Conservation (phyloP, 176 grass and related monocot genomes). For the Microstegium vimineum region DNA sequence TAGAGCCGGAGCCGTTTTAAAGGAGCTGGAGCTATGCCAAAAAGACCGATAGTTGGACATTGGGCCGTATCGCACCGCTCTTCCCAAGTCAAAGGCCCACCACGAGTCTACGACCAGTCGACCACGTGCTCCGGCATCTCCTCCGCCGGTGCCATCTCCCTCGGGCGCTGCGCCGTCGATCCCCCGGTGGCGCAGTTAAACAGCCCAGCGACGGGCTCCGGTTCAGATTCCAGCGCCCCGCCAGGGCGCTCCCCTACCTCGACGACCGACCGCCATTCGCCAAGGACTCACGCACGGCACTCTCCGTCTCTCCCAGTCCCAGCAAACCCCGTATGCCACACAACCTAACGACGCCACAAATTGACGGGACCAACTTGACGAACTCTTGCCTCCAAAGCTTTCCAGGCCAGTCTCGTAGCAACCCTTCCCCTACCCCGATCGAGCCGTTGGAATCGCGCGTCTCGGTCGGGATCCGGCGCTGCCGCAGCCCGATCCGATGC, state of each 20-base stretch:
- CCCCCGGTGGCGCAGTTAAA: neutral
- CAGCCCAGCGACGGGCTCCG: neutral
- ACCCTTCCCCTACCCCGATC: neutral
- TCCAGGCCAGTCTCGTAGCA: neutral
- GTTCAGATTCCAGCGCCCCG: neutral
- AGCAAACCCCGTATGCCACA: neutral
- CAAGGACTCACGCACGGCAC: neutral
- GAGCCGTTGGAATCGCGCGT: conserved; percentile 20
- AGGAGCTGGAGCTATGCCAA: no score
- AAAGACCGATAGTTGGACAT: no score
- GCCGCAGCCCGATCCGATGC: conserved; percentile 46
- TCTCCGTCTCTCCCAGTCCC: no score
- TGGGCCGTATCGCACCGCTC: neutral
- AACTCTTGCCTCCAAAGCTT: conserved; percentile 22
- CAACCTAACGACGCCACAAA: neutral
- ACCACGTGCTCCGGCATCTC: conserved; percentile 11
- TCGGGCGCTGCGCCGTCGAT: neutral
- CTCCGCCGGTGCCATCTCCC: neutral
- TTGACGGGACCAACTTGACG: neutral
- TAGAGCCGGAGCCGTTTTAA: no score
- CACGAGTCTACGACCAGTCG: neutral
- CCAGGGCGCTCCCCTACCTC: neutral
- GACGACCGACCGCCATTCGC: neutral
- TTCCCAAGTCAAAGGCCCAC: neutral
- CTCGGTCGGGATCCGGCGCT: conserved; percentile 25